phyloP scores from a whole-genome alignment of 2,329 filamentous ascomycete genomes.

The Simplicillium aogashimaense region DNA sequence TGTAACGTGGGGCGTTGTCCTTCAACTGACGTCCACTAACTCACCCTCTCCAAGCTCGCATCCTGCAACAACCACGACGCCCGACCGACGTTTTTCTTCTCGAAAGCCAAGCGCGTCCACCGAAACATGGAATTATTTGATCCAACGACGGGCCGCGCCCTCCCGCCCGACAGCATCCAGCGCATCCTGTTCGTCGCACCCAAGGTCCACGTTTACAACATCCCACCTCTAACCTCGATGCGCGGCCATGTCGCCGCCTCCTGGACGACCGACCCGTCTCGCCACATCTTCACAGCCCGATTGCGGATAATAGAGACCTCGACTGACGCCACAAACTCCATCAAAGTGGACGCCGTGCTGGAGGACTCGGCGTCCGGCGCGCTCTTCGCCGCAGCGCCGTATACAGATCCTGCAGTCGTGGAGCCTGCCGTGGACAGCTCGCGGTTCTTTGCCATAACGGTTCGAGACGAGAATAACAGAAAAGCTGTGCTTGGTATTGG shows the following conservation, averaged over 20 bases:
- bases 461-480: conserved; percentile 63
- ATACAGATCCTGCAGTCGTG: conserved; percentile 54
- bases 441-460: conserved; percentile 76
- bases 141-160: conserved; percentile 57
- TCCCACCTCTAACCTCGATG: conserved; percentile 68
- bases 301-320: conserved; percentile 71
- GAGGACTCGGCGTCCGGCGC: conserved; percentile 65
- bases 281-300: conserved; percentile 78
- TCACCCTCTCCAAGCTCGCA: too few relatives aligned
- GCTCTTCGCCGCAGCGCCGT: conserved; percentile 78
- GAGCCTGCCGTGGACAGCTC: conserved; percentile 71
- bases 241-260: conserved; percentile 68
- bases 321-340: conserved; percentile 26
- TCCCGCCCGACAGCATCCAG: conserved; percentile 71
- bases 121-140: conserved; percentile 53
- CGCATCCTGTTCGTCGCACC: conserved; percentile 70
- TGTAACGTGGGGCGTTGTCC: too few relatives aligned
- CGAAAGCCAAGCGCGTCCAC: too few relatives aligned
- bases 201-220: conserved; percentile 76
- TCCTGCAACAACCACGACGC: too few relatives aligned
- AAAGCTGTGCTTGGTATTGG: conserved; percentile 77
- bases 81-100: too few relatives aligned
- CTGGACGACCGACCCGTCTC: conserved; percentile 64
- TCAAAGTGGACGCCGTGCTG: conserved; percentile 68
- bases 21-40: too few relatives aligned